These are phyloP conservation scores for Coniochaeta pulveracea DNA, from an alignment of 2,329 filamentous ascomycete genomes.

Conservation along the genomic window DNA sequence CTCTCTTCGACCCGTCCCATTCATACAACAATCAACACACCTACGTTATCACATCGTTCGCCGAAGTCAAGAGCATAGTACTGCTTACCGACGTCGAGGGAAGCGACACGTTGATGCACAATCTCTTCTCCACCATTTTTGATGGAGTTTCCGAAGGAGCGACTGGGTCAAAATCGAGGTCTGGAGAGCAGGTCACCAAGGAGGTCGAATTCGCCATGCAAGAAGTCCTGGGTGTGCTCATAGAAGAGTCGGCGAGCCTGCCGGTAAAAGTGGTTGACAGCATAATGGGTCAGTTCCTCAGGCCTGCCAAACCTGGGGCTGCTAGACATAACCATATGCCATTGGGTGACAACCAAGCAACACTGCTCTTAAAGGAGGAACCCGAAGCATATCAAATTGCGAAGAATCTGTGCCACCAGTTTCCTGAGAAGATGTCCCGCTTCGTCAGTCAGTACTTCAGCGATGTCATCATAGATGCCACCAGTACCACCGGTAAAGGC, in stretches of 20 bases:
- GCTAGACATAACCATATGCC: constrained; percentile 41
- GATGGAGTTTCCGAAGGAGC: constrained; percentile 81
- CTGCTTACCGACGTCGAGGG: constrained; percentile 81
- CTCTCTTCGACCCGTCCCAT: constrained; percentile 74
- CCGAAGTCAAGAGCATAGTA: constrained; percentile 89
- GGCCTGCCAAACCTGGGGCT: constrained; percentile 63
- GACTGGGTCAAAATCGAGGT: constrained; percentile 61
- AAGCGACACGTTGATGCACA: constrained; percentile 65
- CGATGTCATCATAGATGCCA: constrained; percentile 87
- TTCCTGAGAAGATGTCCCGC: constrained; percentile 86
- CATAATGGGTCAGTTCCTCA: constrained; percentile 89
- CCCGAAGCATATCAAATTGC: constrained; percentile 95
- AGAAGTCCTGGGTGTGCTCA: constrained; percentile 68
- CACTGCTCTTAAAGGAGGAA: constrained; percentile 73
- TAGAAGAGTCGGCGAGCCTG: constrained; percentile 74
- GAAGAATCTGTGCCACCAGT: constrained; percentile 82
- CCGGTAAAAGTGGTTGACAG: constrained; percentile 79
- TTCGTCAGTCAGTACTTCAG: constrained; percentile 96
- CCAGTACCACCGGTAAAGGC: constrained; percentile 40
- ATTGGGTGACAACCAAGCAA: constrained; percentile 67
- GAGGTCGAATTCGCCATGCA: constrained; percentile 92
- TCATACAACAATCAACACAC: constrained; percentile 90
- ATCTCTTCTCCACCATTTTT: constrained; percentile 81
- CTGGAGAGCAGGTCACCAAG: constrained; percentile 76
- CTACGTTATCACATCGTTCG: constrained; percentile 78